Conservation (phyloP, 164 flowering plant species). For the Vitis rotundifolia region DNA sequence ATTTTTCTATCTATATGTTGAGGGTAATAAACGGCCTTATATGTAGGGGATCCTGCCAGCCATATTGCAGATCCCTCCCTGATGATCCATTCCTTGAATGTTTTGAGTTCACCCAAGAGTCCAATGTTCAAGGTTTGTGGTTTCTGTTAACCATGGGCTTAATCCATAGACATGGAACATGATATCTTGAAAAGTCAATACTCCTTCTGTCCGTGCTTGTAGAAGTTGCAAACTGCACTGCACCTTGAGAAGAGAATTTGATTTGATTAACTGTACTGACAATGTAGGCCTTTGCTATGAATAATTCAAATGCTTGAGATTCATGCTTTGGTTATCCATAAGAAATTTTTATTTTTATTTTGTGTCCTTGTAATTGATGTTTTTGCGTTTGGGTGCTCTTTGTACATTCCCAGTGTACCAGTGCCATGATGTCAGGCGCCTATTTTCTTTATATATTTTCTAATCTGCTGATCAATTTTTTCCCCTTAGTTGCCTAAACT, state of each 20-base stretch:
- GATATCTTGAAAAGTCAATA: not conserved
- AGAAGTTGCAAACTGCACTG: not conserved
- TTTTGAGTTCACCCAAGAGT: slow-evolving; percentile 54
- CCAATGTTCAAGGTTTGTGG: slow-evolving; percentile 52
- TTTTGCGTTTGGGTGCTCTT: not conserved
- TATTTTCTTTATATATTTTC: too few species aligned
- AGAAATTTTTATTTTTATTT: too few species aligned
- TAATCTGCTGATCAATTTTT: too few species aligned
- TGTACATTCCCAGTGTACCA: too few species aligned
- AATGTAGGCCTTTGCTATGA: not conserved
- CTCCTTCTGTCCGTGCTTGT: not conserved
- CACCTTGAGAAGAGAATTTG: not conserved
- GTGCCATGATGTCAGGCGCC: too few species aligned
- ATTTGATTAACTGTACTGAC: not conserved
- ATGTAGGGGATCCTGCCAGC: slow-evolving; percentile 83
- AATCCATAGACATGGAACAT: not conserved
- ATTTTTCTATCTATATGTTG: not conserved
- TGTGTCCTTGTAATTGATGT: not conserved
- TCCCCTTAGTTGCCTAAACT: too few species aligned
- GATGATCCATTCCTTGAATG: slow-evolving; percentile 85
- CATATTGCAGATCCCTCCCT: slow-evolving; percentile 81
- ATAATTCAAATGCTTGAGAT: not conserved
- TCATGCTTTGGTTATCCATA: not conserved
- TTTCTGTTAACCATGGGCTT: not conserved
- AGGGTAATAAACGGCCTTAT: slow-evolving; percentile 5